A percentile compares a stretch with the other conserved stretches of the same genome.
phyloP scores from a whole-genome alignment of 345 rosid species.

The Sapria himalayana region DNA sequence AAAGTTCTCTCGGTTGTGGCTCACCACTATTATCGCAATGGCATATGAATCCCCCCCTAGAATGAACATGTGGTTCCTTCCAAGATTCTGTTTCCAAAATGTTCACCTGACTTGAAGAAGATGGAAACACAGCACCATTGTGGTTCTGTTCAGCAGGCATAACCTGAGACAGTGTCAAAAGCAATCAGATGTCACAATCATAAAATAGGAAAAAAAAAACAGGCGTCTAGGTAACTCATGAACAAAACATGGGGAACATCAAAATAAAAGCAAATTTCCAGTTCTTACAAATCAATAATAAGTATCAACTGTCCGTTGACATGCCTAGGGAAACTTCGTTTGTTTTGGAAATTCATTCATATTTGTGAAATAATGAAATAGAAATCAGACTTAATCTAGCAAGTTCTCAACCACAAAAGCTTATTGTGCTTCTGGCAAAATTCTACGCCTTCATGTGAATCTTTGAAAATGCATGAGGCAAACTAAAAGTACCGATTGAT shows the following conservation, averaged over 20 bases:
- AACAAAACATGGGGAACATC: constrained; percentile 8
- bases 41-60: constrained; percentile 18
- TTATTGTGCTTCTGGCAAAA: constrained; percentile 16
- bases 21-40: constrained; percentile 12
- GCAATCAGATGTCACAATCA: constrained; percentile 2
- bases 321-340: constrained; percentile 37
- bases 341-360: constrained; percentile 33
- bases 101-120: constrained; percentile 6
- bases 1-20: constrained; percentile 6
- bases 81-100: constrained; percentile 7
- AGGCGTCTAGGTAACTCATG: constrained; percentile 5
- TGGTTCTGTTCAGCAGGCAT: background rate
- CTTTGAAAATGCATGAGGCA: too few species aligned
- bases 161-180: constrained; percentile 5
- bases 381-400: constrained; percentile 29
- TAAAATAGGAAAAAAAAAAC: constrained; percentile 1
- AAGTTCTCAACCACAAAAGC: constrained; percentile 28
- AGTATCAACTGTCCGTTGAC: constrained; percentile 53
- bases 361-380: constrained; percentile 20
- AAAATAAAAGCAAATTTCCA: constrained; percentile 18
- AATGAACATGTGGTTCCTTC: constrained; percentile 8
- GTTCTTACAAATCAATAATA: constrained; percentile 70
- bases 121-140: constrained; percentile 4
- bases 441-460: too few species aligned
- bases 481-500: too few species aligned